Percentiles rank a stretch among this genome's conserved stretches.
phyloP scores from a whole-genome alignment of 192 early-diverging fungal genomes.

The Dimargaris cristalligena region DNA sequence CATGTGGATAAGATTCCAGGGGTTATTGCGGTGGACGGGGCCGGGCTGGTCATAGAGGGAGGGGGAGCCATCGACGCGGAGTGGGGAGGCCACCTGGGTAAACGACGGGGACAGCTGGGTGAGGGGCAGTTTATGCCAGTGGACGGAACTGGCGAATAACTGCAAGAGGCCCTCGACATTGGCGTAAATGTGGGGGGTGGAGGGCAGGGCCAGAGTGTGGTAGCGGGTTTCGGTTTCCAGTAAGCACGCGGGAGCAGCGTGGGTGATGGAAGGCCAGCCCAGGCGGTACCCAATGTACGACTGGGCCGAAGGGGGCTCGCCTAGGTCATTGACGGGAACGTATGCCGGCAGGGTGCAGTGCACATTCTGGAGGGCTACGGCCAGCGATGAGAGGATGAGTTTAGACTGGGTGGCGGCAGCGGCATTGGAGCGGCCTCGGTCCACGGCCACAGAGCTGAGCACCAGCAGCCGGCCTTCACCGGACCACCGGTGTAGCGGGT shows the following conservation, averaged over 20 bases:
- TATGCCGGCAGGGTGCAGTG: slow-evolving; percentile 45
- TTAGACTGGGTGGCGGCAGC: slow-evolving; percentile 13
- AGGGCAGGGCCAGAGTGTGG: slow-evolving; percentile 15
- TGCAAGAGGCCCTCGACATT: slow-evolving; percentile 25
- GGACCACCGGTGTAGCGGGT: slow-evolving; percentile 56
- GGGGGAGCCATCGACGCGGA: neutral
- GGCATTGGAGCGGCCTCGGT: slow-evolving; percentile 14
- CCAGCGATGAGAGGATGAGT: slow-evolving; percentile 37
- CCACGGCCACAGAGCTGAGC: slow-evolving; percentile 16
- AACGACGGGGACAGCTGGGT: neutral
- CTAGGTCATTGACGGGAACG: slow-evolving; percentile 30
- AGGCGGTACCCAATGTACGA: slow-evolving; percentile 1
- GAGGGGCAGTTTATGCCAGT: slow-evolving; percentile 18
- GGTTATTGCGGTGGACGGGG: neutral
- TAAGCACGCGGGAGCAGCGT: too few relatives aligned
- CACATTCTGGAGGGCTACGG: slow-evolving; percentile 46
- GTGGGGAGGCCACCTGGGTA: neutral
- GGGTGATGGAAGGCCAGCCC: neutral
- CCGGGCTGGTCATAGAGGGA: neutral
- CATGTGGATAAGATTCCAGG: neutral
- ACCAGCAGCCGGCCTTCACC: slow-evolving; percentile 36
- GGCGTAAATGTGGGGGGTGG: slow-evolving; percentile 20
- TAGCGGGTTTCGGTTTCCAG: neutral
- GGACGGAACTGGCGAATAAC: slow-evolving; percentile 20
- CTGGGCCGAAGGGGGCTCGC: neutral